These are phyloP conservation scores for Backusella macrospora DNA, from an alignment of 192 early-diverging fungal genomes.

Conservation along the genomic window DNA sequence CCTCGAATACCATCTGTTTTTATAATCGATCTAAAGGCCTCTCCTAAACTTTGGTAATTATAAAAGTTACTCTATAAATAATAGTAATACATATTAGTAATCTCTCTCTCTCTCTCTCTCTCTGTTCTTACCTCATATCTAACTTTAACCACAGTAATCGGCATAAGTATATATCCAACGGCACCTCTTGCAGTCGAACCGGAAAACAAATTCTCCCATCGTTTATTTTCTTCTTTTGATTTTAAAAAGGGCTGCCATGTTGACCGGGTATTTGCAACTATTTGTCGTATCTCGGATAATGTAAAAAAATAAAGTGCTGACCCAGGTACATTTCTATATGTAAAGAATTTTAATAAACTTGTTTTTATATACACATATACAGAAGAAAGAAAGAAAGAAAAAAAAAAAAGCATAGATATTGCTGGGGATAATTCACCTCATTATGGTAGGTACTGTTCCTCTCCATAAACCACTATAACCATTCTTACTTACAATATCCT, in stretches of 20 bases:
- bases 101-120: too few species aligned
- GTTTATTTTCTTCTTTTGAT: slow-evolving; percentile 47
- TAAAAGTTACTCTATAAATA: slow-evolving; percentile 76
- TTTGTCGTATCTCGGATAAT: slow-evolving; percentile 62
- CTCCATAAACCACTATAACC: slow-evolving; percentile 76
- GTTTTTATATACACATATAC: background rate
- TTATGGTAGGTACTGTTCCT: slow-evolving; percentile 72
- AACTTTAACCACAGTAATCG: slow-evolving; percentile 91
- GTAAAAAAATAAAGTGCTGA: slow-evolving; percentile 73
- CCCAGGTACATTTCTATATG: slow-evolving; percentile 63
- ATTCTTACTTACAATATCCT: slow-evolving; percentile 60
- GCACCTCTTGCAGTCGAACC: slow-evolving; percentile 71
- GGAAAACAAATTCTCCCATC: slow-evolving; percentile 68
- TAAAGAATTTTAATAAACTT: background rate
- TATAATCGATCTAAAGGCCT: slow-evolving; percentile 71
- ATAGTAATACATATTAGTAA: background rate
- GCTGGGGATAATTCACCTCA: slow-evolving; percentile 47
- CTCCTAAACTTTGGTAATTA: slow-evolving; percentile 71
- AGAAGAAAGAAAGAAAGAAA: background rate
- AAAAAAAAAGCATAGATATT: too few species aligned
- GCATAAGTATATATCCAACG: slow-evolving; percentile 91
- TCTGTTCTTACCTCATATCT: slow-evolving; percentile 72
- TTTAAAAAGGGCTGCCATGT: slow-evolving; percentile 33
- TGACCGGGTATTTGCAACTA: slow-evolving; percentile 45
- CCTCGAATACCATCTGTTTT: slow-evolving; percentile 67